These are phyloP conservation scores for Xanthoparmelia taractica DNA, from an alignment of 495 filamentous ascomycete species.

Conservation along the genomic window DNA sequence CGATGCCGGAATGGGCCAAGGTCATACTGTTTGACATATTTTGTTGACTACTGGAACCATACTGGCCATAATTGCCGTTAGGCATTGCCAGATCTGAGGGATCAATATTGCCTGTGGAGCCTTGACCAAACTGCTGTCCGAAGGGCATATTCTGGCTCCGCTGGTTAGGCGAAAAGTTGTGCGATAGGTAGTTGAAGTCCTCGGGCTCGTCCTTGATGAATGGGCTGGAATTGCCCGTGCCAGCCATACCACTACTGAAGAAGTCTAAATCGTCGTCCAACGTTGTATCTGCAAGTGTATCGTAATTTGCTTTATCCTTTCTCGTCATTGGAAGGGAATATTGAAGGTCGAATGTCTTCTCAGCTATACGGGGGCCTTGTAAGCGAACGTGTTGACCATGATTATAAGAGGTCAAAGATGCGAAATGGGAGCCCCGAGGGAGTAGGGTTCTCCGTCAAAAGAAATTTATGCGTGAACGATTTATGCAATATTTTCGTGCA, in stretches of 20 bases:
- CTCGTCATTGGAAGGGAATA: slow-evolving; percentile 26
- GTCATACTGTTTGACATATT: slow-evolving; percentile 47
- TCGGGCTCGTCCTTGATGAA: slow-evolving; percentile 76
- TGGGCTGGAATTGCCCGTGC: slow-evolving; percentile 46
- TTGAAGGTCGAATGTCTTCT: slow-evolving; percentile 22
- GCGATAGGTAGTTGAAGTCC: slow-evolving; percentile 50
- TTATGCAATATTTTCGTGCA: not conserved
- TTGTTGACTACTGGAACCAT: slow-evolving; percentile 43
- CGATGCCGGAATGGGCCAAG: slow-evolving; percentile 47
- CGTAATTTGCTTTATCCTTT: slow-evolving; percentile 32
- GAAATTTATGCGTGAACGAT: not conserved
- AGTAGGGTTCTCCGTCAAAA: not conserved
- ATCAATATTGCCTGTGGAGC: slow-evolving; percentile 62
- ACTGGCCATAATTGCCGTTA: slow-evolving; percentile 40
- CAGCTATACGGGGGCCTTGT: slow-evolving; percentile 17
- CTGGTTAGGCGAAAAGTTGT: slow-evolving; percentile 49
- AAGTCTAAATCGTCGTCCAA: slow-evolving; percentile 36
- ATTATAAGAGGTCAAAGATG: not conserved
- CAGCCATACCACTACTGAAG: slow-evolving; percentile 37
- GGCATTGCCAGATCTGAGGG: slow-evolving; percentile 78
- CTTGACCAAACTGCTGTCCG: slow-evolving; percentile 55
- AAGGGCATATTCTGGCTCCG: slow-evolving; percentile 51
- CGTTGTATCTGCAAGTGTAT: slow-evolving; percentile 29
- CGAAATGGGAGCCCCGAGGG: no score
- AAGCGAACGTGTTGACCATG: slow-evolving; percentile 13